phyloP scores from a whole-genome alignment of 805 yeast genomes.

The Wickerhamomyces strasburgensis region DNA sequence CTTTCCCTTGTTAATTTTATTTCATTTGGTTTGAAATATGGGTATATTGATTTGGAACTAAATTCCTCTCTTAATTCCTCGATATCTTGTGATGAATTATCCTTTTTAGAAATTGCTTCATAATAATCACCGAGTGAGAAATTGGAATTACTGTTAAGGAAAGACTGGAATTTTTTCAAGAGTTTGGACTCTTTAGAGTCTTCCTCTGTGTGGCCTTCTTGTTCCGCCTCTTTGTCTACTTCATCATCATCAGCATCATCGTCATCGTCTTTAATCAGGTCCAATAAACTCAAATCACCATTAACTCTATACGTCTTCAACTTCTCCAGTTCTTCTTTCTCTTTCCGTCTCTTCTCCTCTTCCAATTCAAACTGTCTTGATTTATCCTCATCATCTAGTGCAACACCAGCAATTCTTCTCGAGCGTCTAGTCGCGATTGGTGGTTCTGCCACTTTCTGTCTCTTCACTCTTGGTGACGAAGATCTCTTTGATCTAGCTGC shows the following conservation, averaged over 20 bases:
- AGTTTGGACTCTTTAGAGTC: conserved; percentile 30
- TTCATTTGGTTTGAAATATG: conserved; percentile 60
- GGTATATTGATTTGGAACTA: conserved; percentile 44
- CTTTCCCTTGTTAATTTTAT: conserved; percentile 65
- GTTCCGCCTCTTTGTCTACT: too few relatives aligned
- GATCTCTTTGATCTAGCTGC: conserved; percentile 17
- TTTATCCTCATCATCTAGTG: conserved; percentile 45
- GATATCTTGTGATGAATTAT: conserved; percentile 35
- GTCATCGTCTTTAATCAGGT: conserved; percentile 42
- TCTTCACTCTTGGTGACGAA: conserved; percentile 17
- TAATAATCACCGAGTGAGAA: conserved; percentile 71
- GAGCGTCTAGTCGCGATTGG: conserved; percentile 66
- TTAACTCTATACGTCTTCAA: conserved; percentile 53
- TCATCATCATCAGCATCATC: conserved; percentile 31
- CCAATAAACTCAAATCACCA: conserved; percentile 63
- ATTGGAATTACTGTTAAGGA: conserved; percentile 23
- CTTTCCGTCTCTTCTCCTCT: conserved; percentile 29
- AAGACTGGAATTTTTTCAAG: conserved; percentile 27
- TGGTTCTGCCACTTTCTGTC: conserved; percentile 23
- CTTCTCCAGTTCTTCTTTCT: conserved; percentile 38
- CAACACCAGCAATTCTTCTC: conserved; percentile 69
- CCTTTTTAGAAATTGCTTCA: conserved; percentile 41
- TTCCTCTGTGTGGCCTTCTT: too few relatives aligned
- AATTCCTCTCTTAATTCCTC: conserved; percentile 50
- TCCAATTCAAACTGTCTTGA: conserved; percentile 19